Percentiles rank a stretch among this genome's conserved stretches.
Conservation (phyloP, 2,329 filamentous ascomycete genomes). For the Penicillium corylophilum region DNA sequence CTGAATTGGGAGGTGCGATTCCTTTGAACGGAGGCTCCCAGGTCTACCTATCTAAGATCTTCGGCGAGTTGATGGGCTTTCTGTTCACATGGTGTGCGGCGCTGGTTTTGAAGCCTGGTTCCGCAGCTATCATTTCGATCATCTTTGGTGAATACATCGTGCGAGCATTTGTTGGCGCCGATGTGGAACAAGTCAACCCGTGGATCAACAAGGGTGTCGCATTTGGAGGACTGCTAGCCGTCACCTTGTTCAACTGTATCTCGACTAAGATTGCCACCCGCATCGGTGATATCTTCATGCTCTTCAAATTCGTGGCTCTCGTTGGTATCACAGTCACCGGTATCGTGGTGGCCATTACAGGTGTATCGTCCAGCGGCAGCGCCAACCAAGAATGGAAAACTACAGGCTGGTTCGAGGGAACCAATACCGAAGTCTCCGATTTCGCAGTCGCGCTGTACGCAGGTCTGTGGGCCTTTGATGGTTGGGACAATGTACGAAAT, state of each 20-base stretch:
- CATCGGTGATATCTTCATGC: constrained; percentile 91
- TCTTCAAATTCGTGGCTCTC: constrained; percentile 90
- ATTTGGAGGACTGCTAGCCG: constrained; percentile 68
- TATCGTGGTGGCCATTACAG: constrained; percentile 84
- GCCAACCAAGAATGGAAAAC: constrained; percentile 85
- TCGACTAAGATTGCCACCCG: constrained; percentile 86
- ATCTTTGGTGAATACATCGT: constrained; percentile 99
- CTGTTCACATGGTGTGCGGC: constrained; percentile 96
- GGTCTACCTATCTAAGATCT: constrained; percentile 92
- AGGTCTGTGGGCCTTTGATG: constrained; percentile 96
- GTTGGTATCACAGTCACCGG: constrained; percentile 83
- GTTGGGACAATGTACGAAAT: constrained; percentile 88
- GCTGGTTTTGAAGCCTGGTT: constrained; percentile 88
- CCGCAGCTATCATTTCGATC: constrained; percentile 90
- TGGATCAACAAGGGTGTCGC: constrained; percentile 93
- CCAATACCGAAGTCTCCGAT: constrained; percentile 72
- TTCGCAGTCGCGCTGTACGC: constrained; percentile 96
- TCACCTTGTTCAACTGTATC: constrained; percentile 85
- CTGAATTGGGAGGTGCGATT: constrained; percentile 92
- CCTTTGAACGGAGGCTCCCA: constrained; percentile 93
- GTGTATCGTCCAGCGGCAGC: constrained; percentile 71
- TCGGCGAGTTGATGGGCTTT: constrained; percentile 89
- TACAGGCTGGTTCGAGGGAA: constrained; percentile 83
- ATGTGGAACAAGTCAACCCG: constrained; percentile 73
- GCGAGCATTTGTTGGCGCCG: constrained; percentile 79